phyloP scores from a whole-genome alignment of 106 monocot species.

The Apostasia ramifera region DNA sequence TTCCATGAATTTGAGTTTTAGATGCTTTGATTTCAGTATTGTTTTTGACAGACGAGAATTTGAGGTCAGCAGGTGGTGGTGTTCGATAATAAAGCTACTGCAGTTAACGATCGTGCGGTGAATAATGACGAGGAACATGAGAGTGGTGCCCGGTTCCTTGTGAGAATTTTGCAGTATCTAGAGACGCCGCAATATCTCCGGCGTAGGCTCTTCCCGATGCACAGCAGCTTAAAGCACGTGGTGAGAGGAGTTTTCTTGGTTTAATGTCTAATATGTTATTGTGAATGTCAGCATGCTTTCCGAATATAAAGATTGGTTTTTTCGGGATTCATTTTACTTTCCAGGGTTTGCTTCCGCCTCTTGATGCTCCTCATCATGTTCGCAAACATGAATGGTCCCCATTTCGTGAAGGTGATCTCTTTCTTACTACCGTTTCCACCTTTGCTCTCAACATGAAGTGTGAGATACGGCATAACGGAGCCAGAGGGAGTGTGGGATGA shows the following conservation, averaged over 20 bases:
- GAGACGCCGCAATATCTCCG: conserved; percentile 96
- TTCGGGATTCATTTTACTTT: background rate
- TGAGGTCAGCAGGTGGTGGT: conserved; percentile 60
- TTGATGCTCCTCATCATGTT: conserved; percentile 98
- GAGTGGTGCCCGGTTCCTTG: conserved; percentile 65
- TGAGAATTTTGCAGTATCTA: conserved; percentile 68
- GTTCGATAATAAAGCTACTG: conserved; percentile 52
- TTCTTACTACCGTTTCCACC: background rate
- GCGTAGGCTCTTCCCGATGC: conserved; percentile 78
- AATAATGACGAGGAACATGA: conserved; percentile 29
- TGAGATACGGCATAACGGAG: background rate
- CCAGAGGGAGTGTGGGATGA: background rate
- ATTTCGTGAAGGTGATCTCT: conserved; percentile 75
- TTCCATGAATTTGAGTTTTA: background rate
- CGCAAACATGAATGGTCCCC: conserved; percentile 96
- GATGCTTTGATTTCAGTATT: background rate
- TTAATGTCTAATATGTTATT: background rate
- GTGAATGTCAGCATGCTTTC: background rate
- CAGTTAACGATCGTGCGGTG: conserved; percentile 22
- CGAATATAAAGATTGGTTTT: background rate
- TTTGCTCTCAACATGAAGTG: background rate
- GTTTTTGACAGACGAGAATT: conserved; percentile 9
- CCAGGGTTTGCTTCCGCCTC: conserved; percentile 91
- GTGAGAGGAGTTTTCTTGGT: conserved; percentile 24
- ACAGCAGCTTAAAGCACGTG: conserved; percentile 71